These are phyloP conservation scores for Graphilbum ipis-grandicollis DNA, from an alignment of 2,329 filamentous ascomycete species.

Conservation along the genomic window DNA sequence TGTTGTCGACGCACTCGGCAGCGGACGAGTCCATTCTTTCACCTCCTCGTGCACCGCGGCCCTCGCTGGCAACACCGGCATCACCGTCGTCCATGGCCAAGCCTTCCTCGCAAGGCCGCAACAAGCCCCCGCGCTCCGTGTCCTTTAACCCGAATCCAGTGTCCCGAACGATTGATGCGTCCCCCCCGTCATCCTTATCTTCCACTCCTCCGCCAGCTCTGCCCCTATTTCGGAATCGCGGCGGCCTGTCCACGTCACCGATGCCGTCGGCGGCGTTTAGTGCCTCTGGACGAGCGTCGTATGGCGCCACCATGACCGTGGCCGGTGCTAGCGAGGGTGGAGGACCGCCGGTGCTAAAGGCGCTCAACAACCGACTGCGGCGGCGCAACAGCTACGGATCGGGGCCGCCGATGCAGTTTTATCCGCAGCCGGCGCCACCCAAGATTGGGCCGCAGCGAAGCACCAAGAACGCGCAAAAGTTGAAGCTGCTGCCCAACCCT, in stretches of 20 bases:
- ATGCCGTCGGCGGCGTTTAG: slow-evolving; percentile 18
- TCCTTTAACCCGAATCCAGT: slow-evolving; percentile 61
- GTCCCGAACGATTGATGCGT: slow-evolving; percentile 39
- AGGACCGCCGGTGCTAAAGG: slow-evolving; percentile 48
- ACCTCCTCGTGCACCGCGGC: not conserved
- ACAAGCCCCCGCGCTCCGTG: slow-evolving; percentile 42
- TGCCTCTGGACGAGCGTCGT: slow-evolving; percentile 7
- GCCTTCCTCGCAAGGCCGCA: slow-evolving; percentile 15
- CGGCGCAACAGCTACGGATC: slow-evolving; percentile 66
- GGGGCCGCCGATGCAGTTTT: slow-evolving; percentile 7
- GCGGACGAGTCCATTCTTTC: slow-evolving; percentile 2
- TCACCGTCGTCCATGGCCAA: slow-evolving; percentile 8
- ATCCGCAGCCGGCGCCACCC: slow-evolving; percentile 21
- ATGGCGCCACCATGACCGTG: slow-evolving; percentile 11
- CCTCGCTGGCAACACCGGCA: not conserved
- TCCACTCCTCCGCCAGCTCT: slow-evolving; percentile 19
- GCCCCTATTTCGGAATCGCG: slow-evolving; percentile 10
- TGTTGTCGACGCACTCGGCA: not conserved
- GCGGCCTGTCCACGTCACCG: slow-evolving; percentile 12
- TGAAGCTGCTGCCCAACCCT: slow-evolving; percentile 89
- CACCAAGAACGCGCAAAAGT: slow-evolving; percentile 87
- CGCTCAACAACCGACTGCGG: slow-evolving; percentile 74
- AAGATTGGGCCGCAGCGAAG: slow-evolving; percentile 93
- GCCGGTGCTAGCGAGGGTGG: slow-evolving; percentile 1
- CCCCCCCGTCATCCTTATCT: slow-evolving; percentile 1